phyloP scores from a whole-genome alignment of 441 rosid species.

The Euphorbia corollata region DNA sequence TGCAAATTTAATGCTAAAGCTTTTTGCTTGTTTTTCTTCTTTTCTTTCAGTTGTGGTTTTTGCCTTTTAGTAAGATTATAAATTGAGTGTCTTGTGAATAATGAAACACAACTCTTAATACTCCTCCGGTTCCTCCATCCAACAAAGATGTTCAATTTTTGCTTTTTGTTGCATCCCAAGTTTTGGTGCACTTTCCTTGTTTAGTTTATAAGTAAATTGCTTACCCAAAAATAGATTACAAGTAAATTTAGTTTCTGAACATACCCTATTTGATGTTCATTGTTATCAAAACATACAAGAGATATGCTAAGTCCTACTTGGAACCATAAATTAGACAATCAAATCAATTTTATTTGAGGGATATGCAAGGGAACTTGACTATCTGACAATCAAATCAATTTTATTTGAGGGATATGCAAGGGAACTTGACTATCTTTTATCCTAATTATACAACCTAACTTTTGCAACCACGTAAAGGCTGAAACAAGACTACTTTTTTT shows the following conservation, averaged over 20 bases:
- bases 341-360: not conserved
- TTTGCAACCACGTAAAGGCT: too few species aligned
- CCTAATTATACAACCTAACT: not conserved
- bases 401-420: not conserved
- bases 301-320: not conserved
- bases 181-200: not conserved
- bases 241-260: not conserved
- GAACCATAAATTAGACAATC: not conserved
- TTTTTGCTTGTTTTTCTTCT: not conserved
- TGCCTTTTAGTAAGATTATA: not conserved
- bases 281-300: not conserved
- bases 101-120: not conserved
- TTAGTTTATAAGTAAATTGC: not conserved
- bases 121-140: not conserved
- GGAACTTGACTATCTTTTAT: not conserved
- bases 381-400: too few species aligned
- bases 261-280: not conserved
- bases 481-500: not conserved
- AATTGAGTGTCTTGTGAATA: not conserved
- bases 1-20: slow-evolving; percentile 5
- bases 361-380: not conserved
- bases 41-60: not conserved
- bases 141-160: not conserved
- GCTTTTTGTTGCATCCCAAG: not conserved
- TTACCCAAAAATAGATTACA: too few species aligned